These are phyloP conservation scores for Hymenoscyphus salicellus DNA, from an alignment of 2,329 filamentous ascomycete species.

Conservation along the genomic window DNA sequence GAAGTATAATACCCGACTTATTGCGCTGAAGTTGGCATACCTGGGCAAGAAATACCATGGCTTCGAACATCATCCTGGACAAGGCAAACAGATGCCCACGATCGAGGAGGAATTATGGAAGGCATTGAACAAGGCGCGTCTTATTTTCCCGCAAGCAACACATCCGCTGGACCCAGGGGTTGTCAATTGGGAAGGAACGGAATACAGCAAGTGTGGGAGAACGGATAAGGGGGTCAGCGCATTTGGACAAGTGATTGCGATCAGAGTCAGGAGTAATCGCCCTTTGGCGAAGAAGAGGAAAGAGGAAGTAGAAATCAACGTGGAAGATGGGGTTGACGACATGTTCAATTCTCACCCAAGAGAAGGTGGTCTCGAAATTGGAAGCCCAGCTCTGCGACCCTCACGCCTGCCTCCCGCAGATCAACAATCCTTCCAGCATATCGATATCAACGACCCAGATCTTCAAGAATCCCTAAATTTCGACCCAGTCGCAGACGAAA, in stretches of 20 bases:
- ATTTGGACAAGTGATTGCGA: constrained; percentile 89
- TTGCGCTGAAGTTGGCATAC: constrained; percentile 93
- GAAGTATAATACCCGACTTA: constrained; percentile 76
- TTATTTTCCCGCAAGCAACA: constrained; percentile 67
- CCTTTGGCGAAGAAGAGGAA: constrained; percentile 48
- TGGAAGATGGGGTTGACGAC: constrained; percentile 9
- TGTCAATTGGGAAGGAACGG: constrained; percentile 77
- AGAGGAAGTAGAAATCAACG: constrained; percentile 17
- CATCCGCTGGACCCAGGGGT: constrained; percentile 46
- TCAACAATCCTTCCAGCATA: constrained; percentile 17
- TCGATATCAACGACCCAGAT: constrained; percentile 28
- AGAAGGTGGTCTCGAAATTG: constrained; percentile 27
- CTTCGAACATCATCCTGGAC: constrained; percentile 79
- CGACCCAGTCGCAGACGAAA: constrained; percentile 73
- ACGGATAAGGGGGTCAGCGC: constrained; percentile 93
- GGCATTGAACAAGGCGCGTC: constrained; percentile 73
- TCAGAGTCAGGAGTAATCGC: constrained; percentile 76
- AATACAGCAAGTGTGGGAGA: constrained; percentile 92
- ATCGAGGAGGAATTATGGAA: constrained; percentile 95
- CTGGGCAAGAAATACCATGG: constrained; percentile 88
- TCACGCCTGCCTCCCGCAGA: constrained; percentile 10
- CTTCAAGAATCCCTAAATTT: constrained; percentile 44
- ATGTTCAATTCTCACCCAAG: constrained; percentile 29
- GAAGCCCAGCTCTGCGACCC: constrained; percentile 28
- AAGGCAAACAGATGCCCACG: constrained; percentile 66